Evolutionary conservation across 2,329 filamentous ascomycete genomes (phyloP), one percentile per base, ranked within the genome.

Genomic region (Dothideomycetidae sp.): DNA sequence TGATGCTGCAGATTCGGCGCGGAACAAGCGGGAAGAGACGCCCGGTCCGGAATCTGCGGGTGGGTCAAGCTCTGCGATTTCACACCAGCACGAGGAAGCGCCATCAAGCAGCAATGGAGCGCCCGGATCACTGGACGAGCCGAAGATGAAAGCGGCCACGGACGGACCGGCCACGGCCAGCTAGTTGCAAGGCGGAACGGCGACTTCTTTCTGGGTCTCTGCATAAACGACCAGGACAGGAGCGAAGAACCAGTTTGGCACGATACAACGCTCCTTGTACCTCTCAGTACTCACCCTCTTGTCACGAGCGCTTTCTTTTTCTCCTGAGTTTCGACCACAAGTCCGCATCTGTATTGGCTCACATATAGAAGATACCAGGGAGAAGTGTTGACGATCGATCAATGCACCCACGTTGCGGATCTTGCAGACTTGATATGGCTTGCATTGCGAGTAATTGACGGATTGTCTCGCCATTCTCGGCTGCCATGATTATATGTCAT

Each of bases 401-500:
- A 32, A 38, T 28, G 29, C 36, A 30, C 14, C 21, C 16, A 38
- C 29, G 26, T 17, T 38, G 29, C 36, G 29, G 29, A 26, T 26
- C 21, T 26, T 26, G n/a, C 21, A 7, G n/a, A 26, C n/a, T n/a
- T n/a, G n/a, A n/a, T n/a, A n/a, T n/a, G n/a, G n/a, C n/a, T n/a
- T n/a, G n/a, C n/a, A n/a, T n/a, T n/a, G 21, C n/a, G 21, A 7
- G 21, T n/a, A 26, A 7, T 7, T n/a, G 21, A 26, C 17, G 28
- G 15, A 29, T 18, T 32, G 17, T 26, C n/a, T n/a, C n/a, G n/a
- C n/a, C n/a, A n/a, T n/a, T n/a, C n/a, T n/a, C n/a, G n/a, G n/a
- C n/a, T n/a, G n/a, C n/a, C n/a, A n/a, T 39, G 28, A 33, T 38
- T 40, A 40, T 67, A 71, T 71, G 34, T 79, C 73, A 42, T 75